These are phyloP conservation scores for Lipomyces oligophaga DNA, from an alignment of 805 yeast genomes.

Conservation along the genomic window DNA sequence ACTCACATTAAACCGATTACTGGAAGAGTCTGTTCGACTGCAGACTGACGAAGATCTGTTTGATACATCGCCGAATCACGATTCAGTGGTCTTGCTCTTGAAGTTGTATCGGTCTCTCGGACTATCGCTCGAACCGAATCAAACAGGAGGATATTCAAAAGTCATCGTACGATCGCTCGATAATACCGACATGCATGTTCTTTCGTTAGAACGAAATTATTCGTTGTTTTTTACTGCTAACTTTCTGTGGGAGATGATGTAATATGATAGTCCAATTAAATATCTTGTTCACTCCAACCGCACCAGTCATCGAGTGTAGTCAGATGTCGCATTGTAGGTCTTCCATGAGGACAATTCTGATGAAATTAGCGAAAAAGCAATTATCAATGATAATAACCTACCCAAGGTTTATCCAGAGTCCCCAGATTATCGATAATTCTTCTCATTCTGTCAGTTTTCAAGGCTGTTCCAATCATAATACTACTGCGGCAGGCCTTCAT, in stretches of 20 bases:
- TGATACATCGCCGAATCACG: slow-evolving; percentile 23
- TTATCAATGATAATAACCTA: slow-evolving; percentile 40
- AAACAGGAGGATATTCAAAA: slow-evolving; percentile 17
- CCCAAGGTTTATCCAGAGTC: slow-evolving; percentile 87
- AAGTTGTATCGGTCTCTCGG: slow-evolving; percentile 29
- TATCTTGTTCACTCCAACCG: slow-evolving; percentile 14
- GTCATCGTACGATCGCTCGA: slow-evolving; percentile 26
- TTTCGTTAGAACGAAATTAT: slow-evolving; percentile 42
- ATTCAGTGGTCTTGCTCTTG: slow-evolving; percentile 25
- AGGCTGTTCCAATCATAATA: slow-evolving; percentile 85
- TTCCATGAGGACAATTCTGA: slow-evolving; percentile 80
- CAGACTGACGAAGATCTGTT: slow-evolving; percentile 21
- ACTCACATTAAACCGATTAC: slow-evolving; percentile 20
- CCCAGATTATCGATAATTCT: slow-evolving; percentile 65
- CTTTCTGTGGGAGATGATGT: slow-evolving; percentile 63
- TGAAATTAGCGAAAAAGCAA: neutral
- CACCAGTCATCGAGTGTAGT: slow-evolving; percentile 44
- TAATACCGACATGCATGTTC: slow-evolving; percentile 26
- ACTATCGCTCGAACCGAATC: slow-evolving; percentile 21
- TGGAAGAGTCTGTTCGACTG: slow-evolving; percentile 21
- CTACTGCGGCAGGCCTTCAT: slow-evolving; percentile 93
- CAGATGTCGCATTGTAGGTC: slow-evolving; percentile 94
- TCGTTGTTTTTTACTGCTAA: slow-evolving; percentile 69
- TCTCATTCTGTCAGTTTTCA: slow-evolving; percentile 58
- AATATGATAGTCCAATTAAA: neutral